Evolutionary conservation across 345 rosid genomes (phyloP), one percentile per base, ranked within the genome.

Genomic region (Syzygium jambos): DNA sequence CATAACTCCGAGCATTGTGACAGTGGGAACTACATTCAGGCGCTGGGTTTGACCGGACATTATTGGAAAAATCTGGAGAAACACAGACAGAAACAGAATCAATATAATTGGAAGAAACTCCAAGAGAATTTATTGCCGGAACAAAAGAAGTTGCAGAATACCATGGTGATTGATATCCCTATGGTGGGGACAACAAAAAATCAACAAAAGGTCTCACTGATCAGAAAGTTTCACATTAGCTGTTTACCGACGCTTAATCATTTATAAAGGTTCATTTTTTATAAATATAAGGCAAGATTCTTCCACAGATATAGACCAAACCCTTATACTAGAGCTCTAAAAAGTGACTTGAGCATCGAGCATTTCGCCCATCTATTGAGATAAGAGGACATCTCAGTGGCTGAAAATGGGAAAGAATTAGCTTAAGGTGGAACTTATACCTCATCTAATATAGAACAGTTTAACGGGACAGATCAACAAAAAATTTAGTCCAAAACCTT

Each of bases 21-120:
- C 89, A 46, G 89, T 88, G n/a, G 89, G 89, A 77, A 88, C 89
- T 15, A 88, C 89, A 85, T 88, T 88, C 80, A 88, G 51, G 19
- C 89, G 85, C 78, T 88, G 89, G 34, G 56, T 85, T 78, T 88
- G 89, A 53, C 89, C 89, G 5, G 89, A 77, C 89, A 88, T 88
- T 84, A 52, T 85, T 78, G 46, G 30, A 27, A 83, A 25, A 65
- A 51, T 19, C 87, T 86, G 80, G 16, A 65, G 41, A 63, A 27
- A 61, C 86, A 80, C 11, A 43, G 52, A 78, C 46, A 52, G 59
- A 23, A 85, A 85, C 19, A 51, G 46, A 21, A 22, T 30, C 46
- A 53, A 11, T n/a, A 56, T 85, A 56, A 4, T 34, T 0, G 2
- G 86, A 30, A 54, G 65, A 85, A 53, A 85, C 57, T 22, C 49